phyloP scores from a whole-genome alignment of 1,284 basidiomycete genomes.

The Mycena sp. region DNA sequence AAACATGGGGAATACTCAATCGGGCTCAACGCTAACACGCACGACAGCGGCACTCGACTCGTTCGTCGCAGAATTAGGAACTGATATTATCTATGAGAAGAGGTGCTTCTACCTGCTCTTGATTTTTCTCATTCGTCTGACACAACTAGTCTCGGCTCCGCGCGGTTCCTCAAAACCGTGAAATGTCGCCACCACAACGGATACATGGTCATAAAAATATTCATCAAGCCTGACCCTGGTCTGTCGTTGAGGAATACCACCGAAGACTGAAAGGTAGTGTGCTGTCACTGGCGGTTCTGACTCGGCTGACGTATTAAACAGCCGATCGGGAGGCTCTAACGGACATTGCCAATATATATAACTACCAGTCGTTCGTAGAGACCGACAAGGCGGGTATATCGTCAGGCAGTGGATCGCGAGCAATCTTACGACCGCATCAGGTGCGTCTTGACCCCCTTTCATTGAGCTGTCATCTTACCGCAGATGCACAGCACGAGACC shows the following conservation, averaged over 20 bases:
- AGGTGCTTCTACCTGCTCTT: slow-evolving; percentile 58
- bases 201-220: slow-evolving; percentile 73
- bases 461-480: background rate
- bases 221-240: slow-evolving; percentile 83
- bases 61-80: slow-evolving; percentile 87
- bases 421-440: slow-evolving; percentile 98
- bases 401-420: slow-evolving; percentile 96
- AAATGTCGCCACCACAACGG: slow-evolving; percentile 67
- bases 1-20: slow-evolving; percentile 76
- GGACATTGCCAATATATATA: slow-evolving; percentile 90
- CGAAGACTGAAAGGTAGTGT: slow-evolving; percentile 68
- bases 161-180: slow-evolving; percentile 95
- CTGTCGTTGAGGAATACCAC: slow-evolving; percentile 75
- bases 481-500: slow-evolving; percentile 86
- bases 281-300: background rate
- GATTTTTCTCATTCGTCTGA: background rate
- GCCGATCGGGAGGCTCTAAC: slow-evolving; percentile 87
- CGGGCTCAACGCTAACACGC: slow-evolving; percentile 69
- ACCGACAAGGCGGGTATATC: slow-evolving; percentile 95
- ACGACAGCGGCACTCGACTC: slow-evolving; percentile 86
- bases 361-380: slow-evolving; percentile 92
- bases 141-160: slow-evolving; percentile 77
- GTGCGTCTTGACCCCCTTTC: slow-evolving; percentile 55
- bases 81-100: slow-evolving; percentile 90
- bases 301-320: slow-evolving; percentile 41